phyloP scores from a whole-genome alignment of 352 stramenopile species.

The Thraustotheca clavata region DNA sequence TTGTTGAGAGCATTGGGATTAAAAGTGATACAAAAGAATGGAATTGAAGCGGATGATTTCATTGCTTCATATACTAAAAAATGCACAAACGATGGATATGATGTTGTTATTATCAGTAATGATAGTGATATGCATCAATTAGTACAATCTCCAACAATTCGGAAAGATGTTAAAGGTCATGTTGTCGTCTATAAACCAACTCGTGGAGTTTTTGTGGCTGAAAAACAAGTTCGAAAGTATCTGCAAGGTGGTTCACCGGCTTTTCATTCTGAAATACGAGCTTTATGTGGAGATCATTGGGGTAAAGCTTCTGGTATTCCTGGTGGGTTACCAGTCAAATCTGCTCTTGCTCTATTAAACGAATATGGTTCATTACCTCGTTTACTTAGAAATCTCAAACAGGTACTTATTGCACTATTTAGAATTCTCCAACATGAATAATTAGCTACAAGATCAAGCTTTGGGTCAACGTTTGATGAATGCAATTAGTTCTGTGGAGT shows the following conservation, averaged over 20 bases:
- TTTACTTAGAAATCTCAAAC: constrained; percentile 56
- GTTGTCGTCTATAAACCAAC: constrained; percentile 72
- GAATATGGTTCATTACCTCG: constrained; percentile 45
- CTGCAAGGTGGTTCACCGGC: constrained; percentile 43
- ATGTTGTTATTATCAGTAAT: constrained; percentile 59
- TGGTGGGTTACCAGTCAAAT: constrained; percentile 40
- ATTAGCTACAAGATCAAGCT: constrained; percentile 28
- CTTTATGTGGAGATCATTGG: constrained; percentile 56
- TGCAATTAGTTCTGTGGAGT: constrained; percentile 63
- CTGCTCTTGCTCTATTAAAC: constrained; percentile 52
- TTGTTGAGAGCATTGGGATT: constrained; percentile 28
- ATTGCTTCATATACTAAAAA: constrained; percentile 52
- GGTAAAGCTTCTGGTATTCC: constrained; percentile 51
- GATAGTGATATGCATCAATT: constrained; percentile 69
- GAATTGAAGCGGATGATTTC: constrained; percentile 56
- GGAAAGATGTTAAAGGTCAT: background rate
- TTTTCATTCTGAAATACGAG: constrained; percentile 52
- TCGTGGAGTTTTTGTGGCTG: constrained; percentile 54
- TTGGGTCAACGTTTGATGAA: constrained; percentile 60
- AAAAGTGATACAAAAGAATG: constrained; percentile 41
- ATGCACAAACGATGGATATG: constrained; percentile 31
- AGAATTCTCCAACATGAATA: no score
- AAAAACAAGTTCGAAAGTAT: constrained; percentile 40
- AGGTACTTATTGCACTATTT: constrained; percentile 27
- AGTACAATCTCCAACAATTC: constrained; percentile 17